Percentiles rank a stretch among this genome's conserved stretches.
Conservation (phyloP, 495 filamentous ascomycete genomes). For the Barbatosphaeria neglecta region DNA sequence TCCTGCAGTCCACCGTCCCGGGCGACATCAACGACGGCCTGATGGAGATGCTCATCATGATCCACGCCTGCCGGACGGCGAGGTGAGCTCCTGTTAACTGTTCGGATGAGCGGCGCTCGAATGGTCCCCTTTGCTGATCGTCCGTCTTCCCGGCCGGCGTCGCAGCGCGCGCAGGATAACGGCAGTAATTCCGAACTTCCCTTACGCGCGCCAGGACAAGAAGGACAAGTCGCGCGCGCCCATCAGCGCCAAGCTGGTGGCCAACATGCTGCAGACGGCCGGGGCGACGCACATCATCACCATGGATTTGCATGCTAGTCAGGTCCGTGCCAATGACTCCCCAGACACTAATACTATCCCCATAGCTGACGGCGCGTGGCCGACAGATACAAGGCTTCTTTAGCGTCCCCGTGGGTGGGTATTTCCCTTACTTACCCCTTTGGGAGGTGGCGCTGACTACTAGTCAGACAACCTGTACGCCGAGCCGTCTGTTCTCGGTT, state of each 20-base stretch:
- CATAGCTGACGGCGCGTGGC: background rate
- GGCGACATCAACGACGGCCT: slow-evolving; percentile 97
- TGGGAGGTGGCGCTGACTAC: background rate
- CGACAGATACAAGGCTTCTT: slow-evolving; percentile 73
- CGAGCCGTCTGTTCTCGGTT: slow-evolving; percentile 81
- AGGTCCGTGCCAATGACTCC: slow-evolving; percentile 21
- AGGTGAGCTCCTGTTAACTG: slow-evolving; percentile 9
- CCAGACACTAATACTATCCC: background rate
- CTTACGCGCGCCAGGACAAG: slow-evolving; percentile 98
- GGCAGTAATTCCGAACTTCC: slow-evolving; percentile 89
- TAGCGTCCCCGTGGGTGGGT: slow-evolving; percentile 65
- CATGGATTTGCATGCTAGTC: slow-evolving; percentile 72
- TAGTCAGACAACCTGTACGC: slow-evolving; percentile 81
- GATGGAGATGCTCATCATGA: slow-evolving; percentile 98
- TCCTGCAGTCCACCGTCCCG: slow-evolving; percentile 87
- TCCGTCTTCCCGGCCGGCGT: too few relatives aligned
- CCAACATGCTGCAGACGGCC: slow-evolving; percentile 95
- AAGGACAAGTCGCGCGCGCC: slow-evolving; percentile 94
- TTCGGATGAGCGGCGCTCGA: too few relatives aligned
- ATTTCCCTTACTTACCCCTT: background rate
- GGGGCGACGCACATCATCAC: slow-evolving; percentile 84
- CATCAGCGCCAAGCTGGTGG: slow-evolving; percentile 85
- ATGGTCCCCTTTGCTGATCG: too few relatives aligned
- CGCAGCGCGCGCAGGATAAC: slow-evolving; percentile 80
- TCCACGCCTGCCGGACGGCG: slow-evolving; percentile 96